phyloP scores from a whole-genome alignment of 1,284 basidiomycete species.

The Ceratobasidium sp. region DNA sequence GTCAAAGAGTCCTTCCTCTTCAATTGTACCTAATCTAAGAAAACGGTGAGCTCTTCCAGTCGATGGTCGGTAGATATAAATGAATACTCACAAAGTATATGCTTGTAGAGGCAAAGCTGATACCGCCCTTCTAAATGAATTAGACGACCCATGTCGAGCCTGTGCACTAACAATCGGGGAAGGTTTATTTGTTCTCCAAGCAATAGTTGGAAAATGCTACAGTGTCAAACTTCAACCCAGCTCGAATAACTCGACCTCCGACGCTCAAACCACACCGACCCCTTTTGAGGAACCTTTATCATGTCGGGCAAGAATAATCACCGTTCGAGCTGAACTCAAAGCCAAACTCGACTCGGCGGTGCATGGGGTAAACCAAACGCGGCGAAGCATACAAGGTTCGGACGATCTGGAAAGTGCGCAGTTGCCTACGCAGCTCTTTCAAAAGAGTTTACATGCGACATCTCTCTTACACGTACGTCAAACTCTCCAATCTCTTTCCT shows the following conservation, averaged over 20 bases:
- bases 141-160: conserved; percentile 10
- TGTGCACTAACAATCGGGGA: conserved; percentile 15
- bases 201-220: conserved; percentile 37
- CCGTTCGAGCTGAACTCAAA: conserved; percentile 19
- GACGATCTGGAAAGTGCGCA: neutral
- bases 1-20: conserved; percentile 47
- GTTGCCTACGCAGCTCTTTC: conserved; percentile 17
- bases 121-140: neutral
- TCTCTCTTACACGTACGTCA: conserved; percentile 41
- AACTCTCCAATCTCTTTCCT: neutral
- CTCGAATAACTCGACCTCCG: too few species aligned
- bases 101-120: neutral
- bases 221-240: conserved; percentile 12
- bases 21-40: neutral
- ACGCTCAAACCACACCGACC: neutral
- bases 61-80: neutral
- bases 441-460: conserved; percentile 33
- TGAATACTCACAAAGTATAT: neutral
- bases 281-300: conserved; percentile 11
- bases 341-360: conserved; percentile 31
- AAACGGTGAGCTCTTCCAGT: neutral
- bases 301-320: neutral
- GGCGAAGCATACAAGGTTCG: neutral
- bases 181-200: conserved; percentile 32
- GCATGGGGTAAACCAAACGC: conserved; percentile 6